Base-by-base conservation (phyloP, 2,329 filamentous ascomycete species). In the Pseudogymnoascus sp. region DNA sequence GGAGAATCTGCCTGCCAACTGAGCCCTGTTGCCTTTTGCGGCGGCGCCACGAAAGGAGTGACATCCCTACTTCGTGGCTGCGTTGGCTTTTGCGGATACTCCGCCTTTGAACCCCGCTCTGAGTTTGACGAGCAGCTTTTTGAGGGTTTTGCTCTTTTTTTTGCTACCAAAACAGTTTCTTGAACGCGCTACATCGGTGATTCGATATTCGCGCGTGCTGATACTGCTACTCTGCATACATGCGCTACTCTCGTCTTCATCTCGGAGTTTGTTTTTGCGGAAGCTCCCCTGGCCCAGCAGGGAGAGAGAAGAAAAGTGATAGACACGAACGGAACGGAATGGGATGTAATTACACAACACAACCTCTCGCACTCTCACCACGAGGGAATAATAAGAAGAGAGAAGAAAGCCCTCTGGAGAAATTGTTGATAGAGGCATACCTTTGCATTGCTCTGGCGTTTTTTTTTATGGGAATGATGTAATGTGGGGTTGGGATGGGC, bases 1-100 rank as follows among this genome's bases (percentile, higher is more conserved):
- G 74, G 84, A 84, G 45, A 88, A 85, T 67, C 81, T 96, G 62
- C 91, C 91, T 61, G 66, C 68, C 61, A 69, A 66, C 55, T 73
- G 64, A 69, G 45, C 25, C 5, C n/a, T 55, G 45, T 25, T 55
- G 45, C 25, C 33, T 30, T 7, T 1, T 14, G 42, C 42, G 23
- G 23, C n/a, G 14, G 45, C 45, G 25, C 45, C 45, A 55, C 25
- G 45, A 55, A 55, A 55, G 45, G 45, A 55, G 45, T 55, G 45
- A 55, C 25, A 55, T 55, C 45, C 45, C 45, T 55, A 55, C n/a
- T 55, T 55, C 45, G 45, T 55, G 45, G 45, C 25, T 33, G 45
- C 25, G 45, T 30, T 55, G 25, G 45, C 25, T 19, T 55, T 55
- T 55, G 45, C 25, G 45, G 25, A 55, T 30, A 33, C 25, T n/a